Evolutionary conservation across 257 asterid species (phyloP).

Genomic region (Striga asiatica): DNA sequence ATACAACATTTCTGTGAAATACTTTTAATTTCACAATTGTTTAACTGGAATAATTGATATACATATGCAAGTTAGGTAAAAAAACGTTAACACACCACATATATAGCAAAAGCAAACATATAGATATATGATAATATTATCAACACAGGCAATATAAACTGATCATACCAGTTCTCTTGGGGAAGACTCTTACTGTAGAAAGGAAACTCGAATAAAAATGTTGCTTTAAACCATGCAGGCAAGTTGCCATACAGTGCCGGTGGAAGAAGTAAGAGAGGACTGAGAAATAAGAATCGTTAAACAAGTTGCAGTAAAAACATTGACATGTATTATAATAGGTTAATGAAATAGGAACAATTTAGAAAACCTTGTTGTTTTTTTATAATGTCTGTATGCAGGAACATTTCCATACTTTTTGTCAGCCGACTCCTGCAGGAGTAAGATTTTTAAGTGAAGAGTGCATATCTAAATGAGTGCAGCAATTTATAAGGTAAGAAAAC

Average conservation of each 20-base stretch:
- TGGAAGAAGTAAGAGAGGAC: conserved; percentile 90
- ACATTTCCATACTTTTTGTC: conserved; percentile 68
- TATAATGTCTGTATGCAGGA: conserved; percentile 53
- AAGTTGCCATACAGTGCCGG: conserved; percentile 58
- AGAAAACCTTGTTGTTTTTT: conserved; percentile 80
- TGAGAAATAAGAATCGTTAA: conserved; percentile 26
- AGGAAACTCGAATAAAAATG: conserved; percentile 78
- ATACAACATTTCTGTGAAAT: too few species aligned
- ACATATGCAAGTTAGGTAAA: too few species aligned
- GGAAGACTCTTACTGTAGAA: conserved; percentile 70
- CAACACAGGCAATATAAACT: neutral
- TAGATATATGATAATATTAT: neutral
- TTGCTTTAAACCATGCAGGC: conserved; percentile 64
- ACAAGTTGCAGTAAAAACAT: neutral
- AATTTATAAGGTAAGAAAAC: neutral
- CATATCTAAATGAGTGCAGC: neutral
- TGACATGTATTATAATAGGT: neutral
- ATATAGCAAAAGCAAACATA: too few species aligned
- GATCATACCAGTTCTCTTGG: conserved; percentile 57
- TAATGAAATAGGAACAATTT: neutral
- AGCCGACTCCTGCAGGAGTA: conserved; percentile 52
- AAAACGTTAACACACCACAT: too few species aligned
- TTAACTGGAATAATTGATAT: too few species aligned
- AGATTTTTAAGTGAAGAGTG: neutral
- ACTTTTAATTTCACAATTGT: too few species aligned